Base-by-base conservation (phyloP, 306 rosid species). In the barrel medic (Medicago truncatula) region DNA sequence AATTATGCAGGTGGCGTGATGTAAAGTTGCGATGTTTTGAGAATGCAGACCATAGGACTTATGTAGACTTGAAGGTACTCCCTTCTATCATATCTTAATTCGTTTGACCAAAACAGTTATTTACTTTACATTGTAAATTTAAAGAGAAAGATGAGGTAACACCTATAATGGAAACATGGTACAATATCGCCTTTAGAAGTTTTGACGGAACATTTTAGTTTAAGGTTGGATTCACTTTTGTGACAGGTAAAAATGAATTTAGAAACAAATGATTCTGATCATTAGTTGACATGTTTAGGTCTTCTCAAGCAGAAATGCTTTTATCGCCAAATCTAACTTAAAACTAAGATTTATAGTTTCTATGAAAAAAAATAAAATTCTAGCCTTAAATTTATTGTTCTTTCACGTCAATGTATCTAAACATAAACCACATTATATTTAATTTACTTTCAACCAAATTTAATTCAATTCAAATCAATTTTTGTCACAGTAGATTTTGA, bases 31-130 rank as follows among this genome's bases (percentile, higher is more conserved):
- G 87, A 41, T 82, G 93, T 50, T 94, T 95, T 77, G 98, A 95
- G 84, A 74, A 85, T 76, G 98, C 98, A 41, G 96, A 90, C 72
- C 95, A 95, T 81, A 96, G 98, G 73, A 95, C 97, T 70, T 95
- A 95, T 18, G 98, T 92, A 36, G 97, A 95, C 83, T 84, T 95
- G 81, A 95, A 94, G 98, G 98, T 94, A 81, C 67, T 23, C 38
- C 9, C 9, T 58, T 58, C n/a, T 58, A 52, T 65, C 16, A 50
- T 28, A 31, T 21, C 46, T 16, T 38, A 71, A 39, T 67, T 54
- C 50, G 59, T 74, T 74, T 46, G 61, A 38, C 56, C 23, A 4
- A 31, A 49, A 13, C 38, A 36, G 53, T 38, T 63, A 50, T 20
- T 38, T 21, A 50, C 38, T 38, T 21, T 21, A 39, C 31, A 5